A percentile compares a stretch with the other conserved stretches of the same genome.
These are phyloP conservation scores for Nicotiana attenuata DNA, from an alignment of 257 asterid species.

Conservation along the genomic window DNA sequence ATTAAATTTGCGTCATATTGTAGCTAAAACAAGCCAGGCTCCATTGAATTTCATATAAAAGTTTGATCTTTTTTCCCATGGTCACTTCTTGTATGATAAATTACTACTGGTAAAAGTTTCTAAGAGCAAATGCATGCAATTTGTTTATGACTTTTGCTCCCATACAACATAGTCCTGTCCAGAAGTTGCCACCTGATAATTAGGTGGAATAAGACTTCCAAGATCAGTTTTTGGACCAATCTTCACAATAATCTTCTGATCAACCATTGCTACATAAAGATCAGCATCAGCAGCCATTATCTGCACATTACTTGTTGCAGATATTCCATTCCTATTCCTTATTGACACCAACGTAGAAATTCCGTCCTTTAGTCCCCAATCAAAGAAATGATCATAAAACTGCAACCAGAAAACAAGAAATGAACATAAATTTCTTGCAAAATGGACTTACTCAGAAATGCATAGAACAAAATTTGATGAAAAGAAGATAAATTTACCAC, in stretches of 20 bases:
- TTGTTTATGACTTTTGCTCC: slow-evolving; percentile 34
- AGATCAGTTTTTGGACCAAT: slow-evolving; percentile 61
- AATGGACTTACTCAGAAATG: background rate
- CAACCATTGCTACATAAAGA: slow-evolving; percentile 64
- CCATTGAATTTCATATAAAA: no score
- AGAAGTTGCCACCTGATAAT: slow-evolving; percentile 39
- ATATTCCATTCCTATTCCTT: slow-evolving; percentile 53
- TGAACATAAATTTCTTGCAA: background rate
- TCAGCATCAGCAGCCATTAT: slow-evolving; percentile 73
- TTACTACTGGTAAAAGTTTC: background rate
- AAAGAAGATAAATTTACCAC: slow-evolving; percentile 19
- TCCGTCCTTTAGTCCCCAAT: slow-evolving; percentile 65
- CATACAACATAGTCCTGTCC: slow-evolving; percentile 61
- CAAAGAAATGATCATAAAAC: slow-evolving; percentile 78
- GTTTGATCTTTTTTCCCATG: no score
- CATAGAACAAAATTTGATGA: background rate
- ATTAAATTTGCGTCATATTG: no score
- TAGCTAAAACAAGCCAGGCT: no score
- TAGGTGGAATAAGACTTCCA: slow-evolving; percentile 53
- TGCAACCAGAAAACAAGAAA: slow-evolving; percentile 19
- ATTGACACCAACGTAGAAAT: slow-evolving; percentile 39
- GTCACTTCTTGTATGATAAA: no score
- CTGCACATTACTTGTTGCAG: slow-evolving; percentile 47
- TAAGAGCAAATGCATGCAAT: background rate
- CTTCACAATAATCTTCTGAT: slow-evolving; percentile 51